These are phyloP conservation scores for Bremia lactucae DNA, from an alignment of 352 stramenopile genomes.

Conservation along the genomic window DNA sequence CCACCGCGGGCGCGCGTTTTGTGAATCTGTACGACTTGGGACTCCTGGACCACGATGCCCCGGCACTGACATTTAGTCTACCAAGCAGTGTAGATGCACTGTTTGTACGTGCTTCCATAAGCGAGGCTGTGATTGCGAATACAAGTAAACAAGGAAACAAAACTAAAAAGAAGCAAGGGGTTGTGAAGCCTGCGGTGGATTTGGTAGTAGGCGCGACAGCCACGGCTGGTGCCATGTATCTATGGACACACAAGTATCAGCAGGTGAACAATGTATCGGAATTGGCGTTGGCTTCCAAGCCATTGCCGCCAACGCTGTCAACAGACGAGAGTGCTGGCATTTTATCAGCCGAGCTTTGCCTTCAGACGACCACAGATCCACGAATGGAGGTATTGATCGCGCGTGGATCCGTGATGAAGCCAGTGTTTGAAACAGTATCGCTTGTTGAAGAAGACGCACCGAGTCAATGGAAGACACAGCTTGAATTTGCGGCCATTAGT, in stretches of 20 bases:
- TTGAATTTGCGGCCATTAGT: conserved; percentile 48
- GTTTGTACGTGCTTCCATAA: conserved; percentile 26
- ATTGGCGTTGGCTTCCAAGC: conserved; percentile 46
- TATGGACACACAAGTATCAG: conserved; percentile 69
- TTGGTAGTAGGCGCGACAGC: conserved; percentile 52
- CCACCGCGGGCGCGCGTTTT: conserved; percentile 61
- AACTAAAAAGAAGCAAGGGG: conserved; percentile 23
- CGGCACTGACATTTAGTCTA: conserved; percentile 65
- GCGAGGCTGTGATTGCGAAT: conserved; percentile 16
- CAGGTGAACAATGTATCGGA: conserved; percentile 17
- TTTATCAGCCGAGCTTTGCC: conserved; percentile 28
- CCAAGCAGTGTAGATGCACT: conserved; percentile 42
- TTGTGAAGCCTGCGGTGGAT: conserved; percentile 21
- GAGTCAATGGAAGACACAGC: conserved; percentile 40
- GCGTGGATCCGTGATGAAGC: conserved; percentile 62
- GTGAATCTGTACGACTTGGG: conserved; percentile 78
- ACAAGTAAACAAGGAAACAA: conserved; percentile 56
- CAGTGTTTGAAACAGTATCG: conserved; percentile 63
- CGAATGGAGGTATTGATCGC: conserved; percentile 43
- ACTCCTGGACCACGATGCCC: conserved; percentile 47
- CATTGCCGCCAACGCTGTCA: conserved; percentile 35
- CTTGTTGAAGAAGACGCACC: conserved; percentile 43
- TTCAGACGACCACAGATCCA: conserved; percentile 16
- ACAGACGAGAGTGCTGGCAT: conserved; percentile 30
- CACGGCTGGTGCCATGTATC: conserved; percentile 47